A percentile compares a stretch with the other conserved stretches of the same genome.
phyloP scores from a whole-genome alignment of 2,329 filamentous ascomycete genomes.

The Acrocalymma vagum region DNA sequence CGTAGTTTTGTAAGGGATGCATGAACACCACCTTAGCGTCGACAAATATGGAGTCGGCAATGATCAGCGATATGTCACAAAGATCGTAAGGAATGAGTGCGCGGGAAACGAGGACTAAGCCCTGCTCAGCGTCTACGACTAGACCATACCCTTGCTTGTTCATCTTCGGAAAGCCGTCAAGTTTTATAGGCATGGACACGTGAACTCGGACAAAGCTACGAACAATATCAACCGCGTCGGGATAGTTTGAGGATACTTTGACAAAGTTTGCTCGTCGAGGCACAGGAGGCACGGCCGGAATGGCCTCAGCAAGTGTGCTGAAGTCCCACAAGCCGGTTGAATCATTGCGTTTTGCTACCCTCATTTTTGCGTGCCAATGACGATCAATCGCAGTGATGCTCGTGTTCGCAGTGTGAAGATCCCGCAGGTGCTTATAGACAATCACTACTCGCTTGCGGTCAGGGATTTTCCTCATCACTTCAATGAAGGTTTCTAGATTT shows the following conservation, averaged over 20 bases:
- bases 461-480: conserved; percentile 88
- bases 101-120: conserved; percentile 90
- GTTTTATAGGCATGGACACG: conserved; percentile 92
- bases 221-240: conserved; percentile 91
- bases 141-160: conserved; percentile 94
- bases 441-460: conserved; percentile 85
- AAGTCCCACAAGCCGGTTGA: conserved; percentile 94
- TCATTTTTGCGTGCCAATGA: conserved; percentile 96
- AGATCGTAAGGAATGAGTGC: conserved; percentile 96
- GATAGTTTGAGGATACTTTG: conserved; percentile 85
- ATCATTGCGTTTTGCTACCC: conserved; percentile 90
- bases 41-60: conserved; percentile 95
- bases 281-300: conserved; percentile 76
- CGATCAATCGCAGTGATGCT: conserved; percentile 91
- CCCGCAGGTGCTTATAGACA: conserved; percentile 93
- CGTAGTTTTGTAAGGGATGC: conserved; percentile 96
- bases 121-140: conserved; percentile 97
- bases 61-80: conserved; percentile 94
- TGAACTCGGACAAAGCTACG: conserved; percentile 94
- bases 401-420: conserved; percentile 93
- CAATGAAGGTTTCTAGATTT: conserved; percentile 85
- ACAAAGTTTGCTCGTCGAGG: conserved; percentile 89
- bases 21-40: conserved; percentile 95
- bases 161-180: conserved; percentile 97
- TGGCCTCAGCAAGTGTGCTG: conserved; percentile 79